These are phyloP conservation scores for Cylindrodendrum hubeiense DNA, from an alignment of 2,329 filamentous ascomycete species.

Conservation along the genomic window DNA sequence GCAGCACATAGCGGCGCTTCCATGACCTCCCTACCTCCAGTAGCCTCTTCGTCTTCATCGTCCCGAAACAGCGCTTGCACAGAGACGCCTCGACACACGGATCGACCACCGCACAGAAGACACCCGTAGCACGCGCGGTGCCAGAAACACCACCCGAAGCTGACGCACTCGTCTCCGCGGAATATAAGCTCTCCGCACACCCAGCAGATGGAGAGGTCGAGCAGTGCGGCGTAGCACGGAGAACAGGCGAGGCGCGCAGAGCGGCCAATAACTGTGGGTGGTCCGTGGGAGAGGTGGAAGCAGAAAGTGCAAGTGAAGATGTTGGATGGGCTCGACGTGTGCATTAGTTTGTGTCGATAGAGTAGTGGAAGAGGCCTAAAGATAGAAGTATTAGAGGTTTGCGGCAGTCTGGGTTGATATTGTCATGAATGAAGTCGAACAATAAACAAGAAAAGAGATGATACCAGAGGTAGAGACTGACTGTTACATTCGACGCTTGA, in stretches of 20 bases:
- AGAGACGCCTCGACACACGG: constrained; percentile 51
- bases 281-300: constrained; percentile 55
- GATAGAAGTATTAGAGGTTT: neutral
- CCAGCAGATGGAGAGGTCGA: constrained; percentile 69
- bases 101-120: constrained; percentile 61
- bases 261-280: constrained; percentile 57
- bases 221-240: constrained; percentile 59
- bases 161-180: constrained; percentile 66
- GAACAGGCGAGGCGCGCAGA: constrained; percentile 63
- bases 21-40: constrained; percentile 55
- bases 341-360: constrained; percentile 22
- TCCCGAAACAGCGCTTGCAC: constrained; percentile 51
- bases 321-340: constrained; percentile 18
- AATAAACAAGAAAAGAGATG: neutral
- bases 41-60: constrained; percentile 6
- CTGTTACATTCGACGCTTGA: neutral
- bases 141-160: constrained; percentile 73
- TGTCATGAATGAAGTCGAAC: neutral
- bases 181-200: constrained; percentile 68
- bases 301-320: constrained; percentile 70
- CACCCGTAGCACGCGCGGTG: constrained; percentile 69
- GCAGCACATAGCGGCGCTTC: constrained; percentile 63
- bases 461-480: neutral
- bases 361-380: neutral
- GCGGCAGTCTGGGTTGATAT: neutral